Percentiles rank a stretch among this genome's conserved stretches.
phyloP scores from a whole-genome alignment of 2,329 filamentous ascomycete genomes.

The Colletotrichum costaricense region DNA sequence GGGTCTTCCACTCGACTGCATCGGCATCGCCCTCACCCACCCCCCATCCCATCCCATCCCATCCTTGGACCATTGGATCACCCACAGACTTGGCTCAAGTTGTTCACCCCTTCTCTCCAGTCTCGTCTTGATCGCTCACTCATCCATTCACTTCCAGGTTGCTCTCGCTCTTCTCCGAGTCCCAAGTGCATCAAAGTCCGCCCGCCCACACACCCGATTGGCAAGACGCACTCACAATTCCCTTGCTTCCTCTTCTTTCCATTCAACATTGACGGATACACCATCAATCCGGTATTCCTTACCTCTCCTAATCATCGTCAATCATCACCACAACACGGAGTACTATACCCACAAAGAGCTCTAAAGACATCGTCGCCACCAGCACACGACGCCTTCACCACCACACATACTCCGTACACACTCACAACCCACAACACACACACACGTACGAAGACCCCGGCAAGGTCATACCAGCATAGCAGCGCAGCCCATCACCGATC shows the following conservation, averaged over 20 bases:
- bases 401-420: background rate
- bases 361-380: background rate
- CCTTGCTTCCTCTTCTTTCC: background rate
- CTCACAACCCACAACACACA: background rate
- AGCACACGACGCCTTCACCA: background rate
- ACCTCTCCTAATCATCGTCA: background rate
- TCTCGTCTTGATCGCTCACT: background rate
- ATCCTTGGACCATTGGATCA: background rate
- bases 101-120: background rate
- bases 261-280: background rate
- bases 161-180: background rate
- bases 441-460: background rate
- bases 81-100: background rate
- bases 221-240: background rate
- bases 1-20: background rate
- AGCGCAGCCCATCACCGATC: background rate
- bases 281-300: background rate
- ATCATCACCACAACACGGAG: background rate
- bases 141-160: background rate
- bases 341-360: background rate
- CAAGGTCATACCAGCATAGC: background rate
- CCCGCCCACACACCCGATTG: background rate
- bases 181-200: background rate
- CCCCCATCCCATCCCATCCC: conserved; percentile 3
- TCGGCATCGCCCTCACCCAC: conserved; percentile 11